phyloP scores from a whole-genome alignment of 2,329 filamentous ascomycete genomes.

The Apiospora kogelbergensis region DNA sequence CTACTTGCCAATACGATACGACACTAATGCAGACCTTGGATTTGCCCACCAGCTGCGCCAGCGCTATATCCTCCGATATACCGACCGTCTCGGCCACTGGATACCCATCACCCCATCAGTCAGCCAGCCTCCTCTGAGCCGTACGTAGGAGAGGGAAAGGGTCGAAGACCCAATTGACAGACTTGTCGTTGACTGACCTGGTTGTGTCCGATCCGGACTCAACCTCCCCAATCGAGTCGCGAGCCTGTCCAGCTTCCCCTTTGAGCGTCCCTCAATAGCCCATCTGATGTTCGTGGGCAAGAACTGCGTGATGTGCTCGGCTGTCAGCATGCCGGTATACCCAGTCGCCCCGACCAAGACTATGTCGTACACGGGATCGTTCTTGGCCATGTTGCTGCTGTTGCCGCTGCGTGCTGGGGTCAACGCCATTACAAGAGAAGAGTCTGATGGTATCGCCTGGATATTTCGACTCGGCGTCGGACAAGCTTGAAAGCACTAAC shows the following conservation, averaged over 20 bases:
- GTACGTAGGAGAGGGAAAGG: background rate
- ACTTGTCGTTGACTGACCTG: slow-evolving; percentile 15
- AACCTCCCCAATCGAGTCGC: slow-evolving; percentile 9
- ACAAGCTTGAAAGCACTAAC: too few species aligned
- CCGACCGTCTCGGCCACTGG: background rate
- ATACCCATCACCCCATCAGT: background rate
- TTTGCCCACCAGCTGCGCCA: slow-evolving; percentile 13
- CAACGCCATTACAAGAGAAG: background rate
- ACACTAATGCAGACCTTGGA: slow-evolving; percentile 23
- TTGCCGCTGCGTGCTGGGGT: background rate
- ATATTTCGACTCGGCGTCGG: too few species aligned
- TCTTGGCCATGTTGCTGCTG: background rate
- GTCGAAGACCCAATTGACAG: background rate
- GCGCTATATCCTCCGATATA: background rate
- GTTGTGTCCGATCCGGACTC: slow-evolving; percentile 17
- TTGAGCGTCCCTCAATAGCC: slow-evolving; percentile 84
- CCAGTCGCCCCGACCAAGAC: slow-evolving; percentile 44
- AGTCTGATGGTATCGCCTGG: background rate
- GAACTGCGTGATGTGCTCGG: slow-evolving; percentile 70
- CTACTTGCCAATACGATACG: slow-evolving; percentile 21
- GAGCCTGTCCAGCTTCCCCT: slow-evolving; percentile 42
- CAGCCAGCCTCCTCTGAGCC: background rate
- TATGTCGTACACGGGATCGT: slow-evolving; percentile 6
- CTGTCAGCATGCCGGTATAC: slow-evolving; percentile 78
- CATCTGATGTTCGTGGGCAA: slow-evolving; percentile 79